Base-by-base conservation (phyloP, 768 basidiomycete species). In the Auriscalpium vulgare region DNA sequence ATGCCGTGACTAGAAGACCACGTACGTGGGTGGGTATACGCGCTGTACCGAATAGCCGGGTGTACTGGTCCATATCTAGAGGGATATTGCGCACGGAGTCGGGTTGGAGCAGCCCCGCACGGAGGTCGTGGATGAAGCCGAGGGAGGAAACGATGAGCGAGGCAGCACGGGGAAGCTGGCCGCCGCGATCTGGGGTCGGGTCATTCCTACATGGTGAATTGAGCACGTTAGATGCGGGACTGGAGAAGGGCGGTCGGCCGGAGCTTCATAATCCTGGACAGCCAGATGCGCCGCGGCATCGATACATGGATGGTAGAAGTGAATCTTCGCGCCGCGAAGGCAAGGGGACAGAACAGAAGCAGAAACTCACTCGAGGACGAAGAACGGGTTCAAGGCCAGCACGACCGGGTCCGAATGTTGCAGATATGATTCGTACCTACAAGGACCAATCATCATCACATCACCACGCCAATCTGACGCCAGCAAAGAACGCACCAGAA, bases 21-120 rank as follows among this genome's bases (percentile, higher is more conserved):
- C 74, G 54, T 58, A 90, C 90, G 68, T 86, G 81, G 8, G 93
- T 97, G 17, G 95, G 95, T 60, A 97, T 90, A 54, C 95, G 76
- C 4, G 92, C 84, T 0, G 91, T 92, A 21, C 91, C 94, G 66
- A 98, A 98, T 11, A 99, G 74, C 29, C 93, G 75, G 13, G 79
- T 81, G 68, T 95, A 97, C 67, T 99, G 95, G 59, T 89, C 88
- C 95, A 97, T 97, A 69, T 95, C 91, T 53, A 97, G 84, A 6
- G 87, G 82, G 10, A 70, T 78, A 4, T 87, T 90, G 13, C 93
- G 83, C 29, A 93, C 79, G 29, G 71, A 67, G 66, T 98, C 95
- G 1, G 94, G 91, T 61, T 87, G 81, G 47, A 99, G 83, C 8
- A 87, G 67, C 10, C 86, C 91, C 13, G 84, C 80, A 8, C 93